phyloP scores from a whole-genome alignment of 1,284 basidiomycete species.

The Rhodotorula sp. region DNA sequence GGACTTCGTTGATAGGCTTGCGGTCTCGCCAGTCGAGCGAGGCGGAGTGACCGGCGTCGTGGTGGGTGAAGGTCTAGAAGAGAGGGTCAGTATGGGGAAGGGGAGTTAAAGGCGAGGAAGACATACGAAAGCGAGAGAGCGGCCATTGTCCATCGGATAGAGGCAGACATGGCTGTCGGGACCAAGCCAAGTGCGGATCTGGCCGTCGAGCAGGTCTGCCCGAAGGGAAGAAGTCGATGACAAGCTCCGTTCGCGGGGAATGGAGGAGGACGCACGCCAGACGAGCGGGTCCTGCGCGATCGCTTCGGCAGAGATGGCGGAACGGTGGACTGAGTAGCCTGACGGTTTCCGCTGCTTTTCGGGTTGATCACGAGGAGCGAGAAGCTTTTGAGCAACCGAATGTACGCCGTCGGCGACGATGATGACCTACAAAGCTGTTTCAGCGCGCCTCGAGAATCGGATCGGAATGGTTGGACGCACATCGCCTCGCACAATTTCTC shows the following conservation, averaged over 20 bases:
- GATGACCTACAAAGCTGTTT: background rate
- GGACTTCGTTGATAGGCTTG: slow-evolving; percentile 7
- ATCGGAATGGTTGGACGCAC: slow-evolving; percentile 2
- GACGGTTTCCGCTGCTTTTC: background rate
- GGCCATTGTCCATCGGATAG: slow-evolving; percentile 25
- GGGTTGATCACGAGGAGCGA: slow-evolving; percentile 6
- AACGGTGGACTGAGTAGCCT: slow-evolving; percentile 19
- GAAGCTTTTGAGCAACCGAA: slow-evolving; percentile 11
- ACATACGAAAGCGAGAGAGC: slow-evolving; percentile 19
- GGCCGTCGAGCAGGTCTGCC: slow-evolving; percentile 29
- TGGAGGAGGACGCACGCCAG: slow-evolving; percentile 3
- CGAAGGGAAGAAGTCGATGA: background rate
- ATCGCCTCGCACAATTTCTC: slow-evolving; percentile 18
- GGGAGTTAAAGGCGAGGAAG: no score
- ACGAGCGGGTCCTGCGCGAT: background rate
- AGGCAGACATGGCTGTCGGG: slow-evolving; percentile 19
- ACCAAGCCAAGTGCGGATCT: slow-evolving; percentile 29
- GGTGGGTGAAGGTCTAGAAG: slow-evolving; percentile 26
- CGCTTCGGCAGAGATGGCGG: background rate
- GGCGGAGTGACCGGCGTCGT: background rate
- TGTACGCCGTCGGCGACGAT: slow-evolving; percentile 26
- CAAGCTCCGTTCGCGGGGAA: background rate
- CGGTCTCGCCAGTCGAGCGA: slow-evolving; percentile 21
- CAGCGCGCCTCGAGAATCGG: no score
- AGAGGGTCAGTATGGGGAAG: background rate